Percentiles rank a stretch among this genome's conserved stretches.
phyloP scores from a whole-genome alignment of 108 stramenopile genomes.

The Fragilariopsis cylindrus region DNA sequence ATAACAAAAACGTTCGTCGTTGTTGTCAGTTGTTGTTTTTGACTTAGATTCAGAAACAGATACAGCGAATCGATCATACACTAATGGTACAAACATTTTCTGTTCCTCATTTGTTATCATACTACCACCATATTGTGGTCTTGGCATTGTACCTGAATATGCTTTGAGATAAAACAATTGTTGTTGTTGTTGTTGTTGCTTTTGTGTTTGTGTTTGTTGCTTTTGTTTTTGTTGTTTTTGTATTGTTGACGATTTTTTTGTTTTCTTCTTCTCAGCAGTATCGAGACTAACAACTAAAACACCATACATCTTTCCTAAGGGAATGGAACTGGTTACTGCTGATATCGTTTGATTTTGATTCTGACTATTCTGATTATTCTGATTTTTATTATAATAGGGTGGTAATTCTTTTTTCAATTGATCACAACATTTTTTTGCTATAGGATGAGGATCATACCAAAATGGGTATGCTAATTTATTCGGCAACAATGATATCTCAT shows the following conservation, averaged over 20 bases:
- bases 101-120: not conserved
- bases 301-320: constrained; percentile 35
- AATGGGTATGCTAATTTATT: constrained; percentile 24
- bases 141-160: constrained; percentile 24
- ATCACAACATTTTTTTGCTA: constrained; percentile 22
- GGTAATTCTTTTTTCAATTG: constrained; percentile 12
- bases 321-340: constrained; percentile 1
- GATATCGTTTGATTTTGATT: not conserved
- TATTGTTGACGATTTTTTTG: not conserved
- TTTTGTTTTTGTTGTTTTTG: not conserved
- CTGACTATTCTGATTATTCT: not conserved
- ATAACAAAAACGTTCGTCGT: constrained; percentile 9
- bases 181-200: not conserved
- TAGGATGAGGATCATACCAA: constrained; percentile 35
- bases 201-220: not conserved
- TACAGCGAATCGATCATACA: constrained; percentile 24
- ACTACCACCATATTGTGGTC: constrained; percentile 2
- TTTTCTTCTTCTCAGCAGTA: not conserved
- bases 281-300: constrained; percentile 23
- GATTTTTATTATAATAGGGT: not conserved
- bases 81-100: constrained; percentile 6
- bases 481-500: not conserved
- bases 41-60: not conserved
- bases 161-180: constrained; percentile 29
- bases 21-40: not conserved